Percentiles rank a stretch among this genome's conserved stretches.
These are phyloP conservation scores for Chaetoceros muelleri DNA, from an alignment of 108 stramenopile genomes.

Conservation along the genomic window DNA sequence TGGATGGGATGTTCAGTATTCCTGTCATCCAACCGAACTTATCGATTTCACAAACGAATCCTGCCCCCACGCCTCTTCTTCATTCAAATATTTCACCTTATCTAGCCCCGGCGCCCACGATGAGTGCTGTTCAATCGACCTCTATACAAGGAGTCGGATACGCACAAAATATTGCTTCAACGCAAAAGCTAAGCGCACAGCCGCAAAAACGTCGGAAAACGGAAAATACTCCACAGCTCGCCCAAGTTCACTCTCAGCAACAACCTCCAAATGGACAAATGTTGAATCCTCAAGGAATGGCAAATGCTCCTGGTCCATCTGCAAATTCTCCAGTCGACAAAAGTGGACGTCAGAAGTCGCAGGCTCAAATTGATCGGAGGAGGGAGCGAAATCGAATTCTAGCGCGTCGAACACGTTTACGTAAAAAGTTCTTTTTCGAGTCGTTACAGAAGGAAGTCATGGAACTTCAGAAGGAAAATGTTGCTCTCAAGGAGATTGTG, in stretches of 20 bases:
- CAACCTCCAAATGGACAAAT: slow-evolving; percentile 1
- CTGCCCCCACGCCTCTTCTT: slow-evolving; percentile 1
- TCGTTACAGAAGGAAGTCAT: slow-evolving; percentile 83
- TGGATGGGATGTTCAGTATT: neutral
- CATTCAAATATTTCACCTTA: slow-evolving; percentile 5
- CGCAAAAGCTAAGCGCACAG: no score
- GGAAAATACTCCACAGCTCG: no score
- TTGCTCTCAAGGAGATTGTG: slow-evolving; percentile 62
- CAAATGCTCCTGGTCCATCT: no score
- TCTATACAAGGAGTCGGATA: no score
- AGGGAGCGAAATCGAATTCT: slow-evolving; percentile 93
- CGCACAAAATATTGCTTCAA: no score
- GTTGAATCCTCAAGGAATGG: slow-evolving; percentile 1
- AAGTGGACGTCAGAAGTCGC: slow-evolving; percentile 51
- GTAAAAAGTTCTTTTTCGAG: slow-evolving; percentile 98
- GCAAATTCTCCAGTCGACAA: no score
- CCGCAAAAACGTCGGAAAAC: no score
- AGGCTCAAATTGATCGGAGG: slow-evolving; percentile 81
- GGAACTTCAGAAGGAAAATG: slow-evolving; percentile 74
- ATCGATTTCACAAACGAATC: no score
- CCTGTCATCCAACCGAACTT: neutral
- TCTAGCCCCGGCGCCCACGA: slow-evolving; percentile 13
- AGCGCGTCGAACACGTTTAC: slow-evolving; percentile 88
- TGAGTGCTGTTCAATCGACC: no score
- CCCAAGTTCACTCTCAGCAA: slow-evolving; percentile 8